Base-by-base conservation (phyloP, 169 alveolate genomes). In the Cryptosporidium sp. region DNA sequence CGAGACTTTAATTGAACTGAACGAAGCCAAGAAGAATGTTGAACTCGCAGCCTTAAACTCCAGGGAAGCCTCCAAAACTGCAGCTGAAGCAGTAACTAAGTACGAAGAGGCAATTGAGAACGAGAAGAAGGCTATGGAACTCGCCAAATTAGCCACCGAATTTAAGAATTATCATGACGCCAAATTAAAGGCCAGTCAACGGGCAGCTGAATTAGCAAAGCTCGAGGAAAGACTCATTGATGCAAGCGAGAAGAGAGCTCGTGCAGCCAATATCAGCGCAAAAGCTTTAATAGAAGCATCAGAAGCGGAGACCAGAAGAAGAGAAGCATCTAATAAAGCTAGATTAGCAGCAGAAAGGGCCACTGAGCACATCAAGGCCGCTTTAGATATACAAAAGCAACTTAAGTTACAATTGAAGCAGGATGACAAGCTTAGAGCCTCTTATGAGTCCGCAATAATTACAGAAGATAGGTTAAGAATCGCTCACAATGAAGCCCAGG, bases 231-330 rank as follows among this genome's bases (percentile, higher is more conserved):
- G 21, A 55, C 62, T 80, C 14, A 14, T 21, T 3, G 68, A 59
- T 3, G 89, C 89, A 31, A 50, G 75, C 26, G 75, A 80, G 43
- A 80, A 33, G 23, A 80, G 89, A 29, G 89, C 89, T 26, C 58
- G 43, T 6, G 89, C 89, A 65, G 71, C 89, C 3, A 61, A 61
- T 29, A 2, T 31, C 5, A 67, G 68, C 35, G 89, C 89, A 3
- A 67, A 80, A 14, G 89, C 89, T 3, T 41, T 80, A 33, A 9
- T 41, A 26, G 68, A 80, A 26, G 89, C 89, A 6, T 43, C 89
- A 39, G 75, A 59, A 16, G 89, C 89, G 26, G 89, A 80, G 50
- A 43, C 73, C 29, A 80, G 68, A 0, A 61, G 89, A 41, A 80
- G 89, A 37, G 74, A 80, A 12, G 73, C 75, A n/a, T 59, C 89